Evolutionary conservation across 495 filamentous ascomycete genomes (phyloP).

Genomic region (Annulohypoxylon maeteangense): DNA sequence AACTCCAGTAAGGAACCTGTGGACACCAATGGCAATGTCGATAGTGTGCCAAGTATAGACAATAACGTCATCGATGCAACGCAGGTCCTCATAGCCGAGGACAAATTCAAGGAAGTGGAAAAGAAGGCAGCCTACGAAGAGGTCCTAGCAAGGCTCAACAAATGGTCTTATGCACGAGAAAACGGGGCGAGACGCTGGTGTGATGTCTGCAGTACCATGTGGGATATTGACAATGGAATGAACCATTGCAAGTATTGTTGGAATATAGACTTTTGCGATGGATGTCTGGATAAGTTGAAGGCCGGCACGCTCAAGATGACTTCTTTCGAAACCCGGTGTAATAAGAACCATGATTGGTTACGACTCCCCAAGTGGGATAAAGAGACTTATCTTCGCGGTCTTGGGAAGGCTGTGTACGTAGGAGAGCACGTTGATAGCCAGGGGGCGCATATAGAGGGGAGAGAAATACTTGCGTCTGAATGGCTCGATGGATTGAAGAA

Average conservation of each 20-base stretch:
- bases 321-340: not conserved
- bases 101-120: not conserved
- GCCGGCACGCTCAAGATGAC: not conserved
- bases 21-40: not conserved
- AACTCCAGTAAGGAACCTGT: not conserved
- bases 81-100: not conserved
- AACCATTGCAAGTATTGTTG: conserved; percentile 39
- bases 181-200: not conserved
- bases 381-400: not conserved
- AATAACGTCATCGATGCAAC: not conserved
- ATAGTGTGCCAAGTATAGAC: not conserved
- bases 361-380: conserved; percentile 12
- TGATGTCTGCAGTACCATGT: conserved; percentile 5
- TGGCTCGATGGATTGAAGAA: not conserved
- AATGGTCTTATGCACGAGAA: not conserved
- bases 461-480: not conserved
- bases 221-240: conserved; percentile 30
- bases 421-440: not conserved
- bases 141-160: not conserved
- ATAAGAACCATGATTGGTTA: conserved; percentile 14
- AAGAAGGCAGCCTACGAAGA: not conserved
- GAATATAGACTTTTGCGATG: conserved; percentile 38
- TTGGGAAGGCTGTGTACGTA: not conserved
- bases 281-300: conserved; percentile 27
- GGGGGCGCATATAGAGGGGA: not conserved